Base-by-base conservation (phyloP, 2,329 filamentous ascomycete species). In the Diaporthe helianthi region DNA sequence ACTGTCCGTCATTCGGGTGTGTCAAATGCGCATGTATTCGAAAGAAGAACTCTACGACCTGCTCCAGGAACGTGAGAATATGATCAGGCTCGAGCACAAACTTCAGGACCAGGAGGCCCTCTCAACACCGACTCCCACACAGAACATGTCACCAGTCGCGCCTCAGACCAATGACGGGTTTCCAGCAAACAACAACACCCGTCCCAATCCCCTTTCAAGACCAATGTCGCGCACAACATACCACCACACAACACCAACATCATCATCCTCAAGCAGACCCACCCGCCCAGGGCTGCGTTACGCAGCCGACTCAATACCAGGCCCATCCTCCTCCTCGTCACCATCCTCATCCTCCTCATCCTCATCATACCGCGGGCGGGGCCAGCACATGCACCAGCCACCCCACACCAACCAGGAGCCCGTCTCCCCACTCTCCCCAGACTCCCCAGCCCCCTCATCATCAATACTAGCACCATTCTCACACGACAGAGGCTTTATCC, bases 1-100 rank as follows among this genome's bases (percentile, higher is more conserved):
- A 2, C 71, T 78, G 31, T 76, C 76, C 7, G 72, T 76, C 29
- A 71, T 78, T 13, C 72, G 76, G 17, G 75, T 80, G 26, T 75
- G 73, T 53, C 75, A 80, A 47, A 73, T 69, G n/a, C 71, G 73
- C 19, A 77, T 78, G 70, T 74, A 70, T 33, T 74, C 72, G 19
- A 74, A 74, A 33, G 74, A 73, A 19, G 71, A 71, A 38, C 68
- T 76, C 36, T 72, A 76, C 36, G 71, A 75, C 54, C 61, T 73
- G 12, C 74, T 78, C 24, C 69, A 74, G 47, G 68, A 76, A 46
- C 51, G 75, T 53, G 71, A 75, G 54, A 66, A 75, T 29, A 69
- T 74, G 38, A 71, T 76, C 10, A 74, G 73, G 19, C 65, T 73
- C 67, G 72, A 76, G 46, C 72, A 74, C 49, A 76, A 78, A 46